phyloP scores from a whole-genome alignment of 164 flowering plant species.

The Berberis thunbergii region DNA sequence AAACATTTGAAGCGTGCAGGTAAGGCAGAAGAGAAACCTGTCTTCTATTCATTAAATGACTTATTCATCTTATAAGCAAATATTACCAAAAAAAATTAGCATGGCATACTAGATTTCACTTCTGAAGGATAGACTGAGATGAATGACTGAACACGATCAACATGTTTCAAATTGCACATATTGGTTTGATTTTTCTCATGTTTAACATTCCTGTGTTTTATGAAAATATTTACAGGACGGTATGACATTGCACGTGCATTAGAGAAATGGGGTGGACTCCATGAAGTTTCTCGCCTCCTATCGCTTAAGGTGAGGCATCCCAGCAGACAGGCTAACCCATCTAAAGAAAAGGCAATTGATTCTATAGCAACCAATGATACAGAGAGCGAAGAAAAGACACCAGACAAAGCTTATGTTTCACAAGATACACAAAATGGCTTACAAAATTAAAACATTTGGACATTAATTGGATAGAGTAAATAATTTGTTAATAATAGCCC shows the following conservation, averaged over 20 bases:
- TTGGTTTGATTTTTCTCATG: background rate
- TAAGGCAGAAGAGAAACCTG: constrained; percentile 10
- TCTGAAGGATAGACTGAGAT: too few species aligned
- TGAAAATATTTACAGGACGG: constrained; percentile 41
- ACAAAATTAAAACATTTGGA: constrained; percentile 52
- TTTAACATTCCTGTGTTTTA: background rate
- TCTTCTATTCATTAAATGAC: background rate
- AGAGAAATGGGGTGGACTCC: constrained; percentile 98
- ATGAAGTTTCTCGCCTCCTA: constrained; percentile 82
- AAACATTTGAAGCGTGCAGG: constrained; percentile 94
- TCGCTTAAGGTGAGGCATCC: constrained; percentile 71
- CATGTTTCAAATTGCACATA: background rate
- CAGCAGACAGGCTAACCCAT: constrained; percentile 32
- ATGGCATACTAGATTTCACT: too few species aligned
- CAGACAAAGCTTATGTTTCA: constrained; percentile 37
- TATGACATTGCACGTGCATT: constrained; percentile 92
- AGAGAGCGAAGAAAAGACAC: constrained; percentile 24
- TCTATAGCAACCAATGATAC: constrained; percentile 7
- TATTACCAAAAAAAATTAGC: background rate
- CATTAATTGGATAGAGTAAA: constrained; percentile 62
- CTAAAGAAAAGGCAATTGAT: constrained; percentile 40
- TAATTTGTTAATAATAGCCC: too few species aligned
- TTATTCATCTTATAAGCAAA: background rate
- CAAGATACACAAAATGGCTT: constrained; percentile 78
- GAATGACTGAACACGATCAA: too few species aligned